phyloP scores from a whole-genome alignment of 495 filamentous ascomycete genomes.

The Daldinia loculata region DNA sequence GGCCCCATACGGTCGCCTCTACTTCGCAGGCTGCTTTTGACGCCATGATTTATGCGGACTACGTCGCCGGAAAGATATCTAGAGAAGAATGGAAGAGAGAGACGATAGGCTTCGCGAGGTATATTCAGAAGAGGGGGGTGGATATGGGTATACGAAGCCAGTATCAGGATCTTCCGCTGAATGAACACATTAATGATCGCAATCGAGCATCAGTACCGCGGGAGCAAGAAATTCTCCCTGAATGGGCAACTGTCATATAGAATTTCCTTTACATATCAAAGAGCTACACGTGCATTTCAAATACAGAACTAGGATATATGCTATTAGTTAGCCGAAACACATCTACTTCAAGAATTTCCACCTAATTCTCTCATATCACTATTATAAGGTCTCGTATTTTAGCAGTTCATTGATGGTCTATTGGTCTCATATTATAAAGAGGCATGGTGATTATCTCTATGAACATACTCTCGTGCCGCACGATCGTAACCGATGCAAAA shows the following conservation, averaged over 20 bases:
- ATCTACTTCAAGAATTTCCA: background rate
- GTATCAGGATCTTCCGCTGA: slow-evolving; percentile 49
- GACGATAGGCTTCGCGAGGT: slow-evolving; percentile 57
- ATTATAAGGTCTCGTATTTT: background rate
- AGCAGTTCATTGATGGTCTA: no score
- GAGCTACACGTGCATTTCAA: background rate
- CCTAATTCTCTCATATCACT: background rate
- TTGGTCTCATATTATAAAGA: background rate
- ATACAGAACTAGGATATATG: background rate
- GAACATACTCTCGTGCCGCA: background rate
- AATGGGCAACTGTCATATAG: slow-evolving; percentile 45
- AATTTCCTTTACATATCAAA: background rate
- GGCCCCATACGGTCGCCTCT: slow-evolving; percentile 64
- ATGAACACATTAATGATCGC: slow-evolving; percentile 49
- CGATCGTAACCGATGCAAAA: background rate
- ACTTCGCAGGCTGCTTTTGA: slow-evolving; percentile 62
- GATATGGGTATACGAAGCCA: slow-evolving; percentile 60
- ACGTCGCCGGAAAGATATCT: slow-evolving; percentile 52
- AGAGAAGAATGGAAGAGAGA: slow-evolving; percentile 54
- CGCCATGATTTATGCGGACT: slow-evolving; percentile 56
- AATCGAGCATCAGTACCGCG: slow-evolving; percentile 46
- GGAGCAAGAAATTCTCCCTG: slow-evolving; percentile 46
- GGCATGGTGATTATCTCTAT: background rate
- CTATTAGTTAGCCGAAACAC: background rate
- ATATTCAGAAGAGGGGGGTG: slow-evolving; percentile 55